These are phyloP conservation scores for Leccinellum rugosiceps DNA, from an alignment of 768 basidiomycete species.

Conservation along the genomic window DNA sequence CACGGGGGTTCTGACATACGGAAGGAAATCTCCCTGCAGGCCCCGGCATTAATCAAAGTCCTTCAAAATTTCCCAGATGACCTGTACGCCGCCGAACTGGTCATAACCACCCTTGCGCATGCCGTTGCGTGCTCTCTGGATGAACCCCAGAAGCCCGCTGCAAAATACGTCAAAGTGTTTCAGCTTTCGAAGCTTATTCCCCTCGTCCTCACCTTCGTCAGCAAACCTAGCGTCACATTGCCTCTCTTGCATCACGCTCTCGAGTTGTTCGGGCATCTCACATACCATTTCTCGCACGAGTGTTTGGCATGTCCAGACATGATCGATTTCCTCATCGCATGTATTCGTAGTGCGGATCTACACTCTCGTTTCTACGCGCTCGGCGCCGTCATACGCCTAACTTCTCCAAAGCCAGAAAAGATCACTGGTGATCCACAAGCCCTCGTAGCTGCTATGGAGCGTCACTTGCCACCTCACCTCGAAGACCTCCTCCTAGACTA, in stretches of 20 bases:
- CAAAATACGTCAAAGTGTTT: conserved; percentile 34
- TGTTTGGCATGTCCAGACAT: conserved; percentile 38
- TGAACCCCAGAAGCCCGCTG: conserved; percentile 29
- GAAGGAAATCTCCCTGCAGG: too few species aligned
- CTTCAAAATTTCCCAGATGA: conserved; percentile 50
- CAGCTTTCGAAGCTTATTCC: conserved; percentile 43
- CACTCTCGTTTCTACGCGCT: conserved; percentile 47
- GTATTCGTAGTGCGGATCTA: too few species aligned
- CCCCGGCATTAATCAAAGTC: conserved; percentile 36
- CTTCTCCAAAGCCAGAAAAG: conserved; percentile 39
- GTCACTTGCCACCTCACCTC: conserved; percentile 46
- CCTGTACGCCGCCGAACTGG: conserved; percentile 43
- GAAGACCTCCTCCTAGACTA: conserved; percentile 45
- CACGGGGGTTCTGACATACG: too few species aligned
- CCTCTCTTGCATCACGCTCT: conserved; percentile 50
- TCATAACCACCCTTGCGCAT: conserved; percentile 49
- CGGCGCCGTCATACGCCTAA: conserved; percentile 48
- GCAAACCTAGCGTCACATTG: conserved; percentile 39
- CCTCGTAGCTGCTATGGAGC: conserved; percentile 41
- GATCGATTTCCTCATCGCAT: too few species aligned
- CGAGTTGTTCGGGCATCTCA: conserved; percentile 41
- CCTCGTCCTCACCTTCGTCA: conserved; percentile 39
- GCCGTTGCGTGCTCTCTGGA: conserved; percentile 40
- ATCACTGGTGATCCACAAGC: conserved; percentile 41
- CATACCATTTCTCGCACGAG: conserved; percentile 40